Base-by-base conservation (phyloP, 305 asterid species). In the Fraxinus nigra region DNA sequence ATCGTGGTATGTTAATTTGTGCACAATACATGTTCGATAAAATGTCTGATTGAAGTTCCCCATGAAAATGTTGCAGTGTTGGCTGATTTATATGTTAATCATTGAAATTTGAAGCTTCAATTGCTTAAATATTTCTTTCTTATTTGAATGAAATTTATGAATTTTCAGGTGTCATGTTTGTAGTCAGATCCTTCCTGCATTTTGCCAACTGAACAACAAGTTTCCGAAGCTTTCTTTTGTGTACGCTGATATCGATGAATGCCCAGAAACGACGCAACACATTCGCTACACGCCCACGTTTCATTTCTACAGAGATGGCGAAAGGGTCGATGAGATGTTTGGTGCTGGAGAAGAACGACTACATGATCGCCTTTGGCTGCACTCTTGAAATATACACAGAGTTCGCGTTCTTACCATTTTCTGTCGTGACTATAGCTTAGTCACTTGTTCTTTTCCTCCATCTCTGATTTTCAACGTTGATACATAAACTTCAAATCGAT, bases 261-360 rank as follows among this genome's bases (percentile, higher is more conserved):
- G 97, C 37, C 98, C 95, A 0, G 98, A 94, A 75, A 91, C 93
- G 7, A 48, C 61, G 20, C 61, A 48, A 48, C 61, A 48, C 61
- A 48, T 48, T 79, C 92, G 93, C 0, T 93, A 91, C 89, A 93
- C 98, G 0, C 98, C 97, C 18, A 92, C 97, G 0, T 93, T 93
- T 82, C 98, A 93, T 77, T 93, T 92, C 90, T 91, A 90, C 81
- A 84, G 97, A 86, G 95, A 91, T 5, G 97, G 98, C 5, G 97
- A 93, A 79, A 87, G 93, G 84, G 98, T 93, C 37, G 98, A 93
- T 84, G 97, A 95, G 88, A 95, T 95, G 99, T 82, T 91, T 70
- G 99, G 99, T 43, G 87, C 92, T 20, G 99, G 98, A n/a, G 97
- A 95, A 78, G 93, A 93, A 61, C 91, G 98, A 28, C 89, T 95